Conservation (phyloP, 2,329 filamentous ascomycete species). For the Blastomyces emzantsi region DNA sequence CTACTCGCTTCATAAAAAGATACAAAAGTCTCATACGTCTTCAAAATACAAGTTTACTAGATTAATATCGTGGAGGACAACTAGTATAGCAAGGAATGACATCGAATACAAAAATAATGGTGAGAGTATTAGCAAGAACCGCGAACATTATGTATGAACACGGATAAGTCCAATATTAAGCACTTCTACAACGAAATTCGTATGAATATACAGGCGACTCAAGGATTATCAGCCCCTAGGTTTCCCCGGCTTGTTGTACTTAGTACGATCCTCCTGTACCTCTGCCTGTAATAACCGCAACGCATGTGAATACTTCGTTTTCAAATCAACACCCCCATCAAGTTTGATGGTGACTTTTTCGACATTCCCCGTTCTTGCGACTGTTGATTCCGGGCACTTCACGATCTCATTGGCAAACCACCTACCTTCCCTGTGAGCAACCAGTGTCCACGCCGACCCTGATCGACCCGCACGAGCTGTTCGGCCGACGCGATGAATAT, state of each 20-base stretch:
- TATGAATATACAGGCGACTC: background rate
- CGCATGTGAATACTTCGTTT: conserved; percentile 27
- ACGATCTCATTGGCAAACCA: conserved; percentile 90
- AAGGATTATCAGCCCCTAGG: background rate
- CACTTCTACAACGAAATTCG: background rate
- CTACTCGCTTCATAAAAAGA: too few relatives aligned
- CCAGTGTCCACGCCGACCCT: conserved; percentile 78
- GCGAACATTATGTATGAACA: background rate
- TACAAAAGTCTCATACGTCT: too few relatives aligned
- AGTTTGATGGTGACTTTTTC: conserved; percentile 27
- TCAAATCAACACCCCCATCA: conserved; percentile 21
- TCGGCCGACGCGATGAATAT: conserved; percentile 85
- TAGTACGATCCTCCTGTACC: conserved; percentile 17
- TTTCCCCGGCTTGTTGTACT: background rate
- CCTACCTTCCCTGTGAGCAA: conserved; percentile 69
- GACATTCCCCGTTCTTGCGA: conserved; percentile 24
- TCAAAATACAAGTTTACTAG: too few relatives aligned
- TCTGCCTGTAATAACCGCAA: conserved; percentile 32
- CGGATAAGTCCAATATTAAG: background rate
- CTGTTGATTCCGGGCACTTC: conserved; percentile 32
- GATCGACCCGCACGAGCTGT: conserved; percentile 71
- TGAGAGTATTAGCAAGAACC: background rate
- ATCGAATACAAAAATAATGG: too few relatives aligned
- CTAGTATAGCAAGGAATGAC: too few relatives aligned
- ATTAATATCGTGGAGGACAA: too few relatives aligned